Base-by-base conservation (phyloP, 139 green algal genomes). In the Closterium sp. region DNA sequence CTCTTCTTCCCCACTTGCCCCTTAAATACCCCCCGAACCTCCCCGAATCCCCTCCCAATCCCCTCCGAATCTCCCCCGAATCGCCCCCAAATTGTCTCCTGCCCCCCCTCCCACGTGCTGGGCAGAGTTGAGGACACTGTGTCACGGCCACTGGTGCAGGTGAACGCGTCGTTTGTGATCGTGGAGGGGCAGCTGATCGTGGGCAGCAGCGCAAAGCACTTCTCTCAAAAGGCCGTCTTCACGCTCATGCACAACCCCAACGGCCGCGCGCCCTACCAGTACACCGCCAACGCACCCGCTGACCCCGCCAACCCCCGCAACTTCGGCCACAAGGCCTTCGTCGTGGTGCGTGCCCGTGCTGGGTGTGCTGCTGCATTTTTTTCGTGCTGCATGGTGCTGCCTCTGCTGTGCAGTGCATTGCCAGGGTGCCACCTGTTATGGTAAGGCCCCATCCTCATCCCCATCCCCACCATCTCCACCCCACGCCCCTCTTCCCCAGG, bases 281-380 rank as follows among this genome's bases (percentile, higher is more conserved):
- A 70, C 89, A 89, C 89, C 7, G n/a, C 24, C 89, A 50, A 42
- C 89, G 89, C 30, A 17, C 89, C 89, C 45, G 89, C 89, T 19
- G 29, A 90, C 21, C 24, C 89, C 28, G 11, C 31, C 89, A 45
- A 90, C n/a, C 89, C 89, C 13, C 89, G 89, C 30, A 89, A 91
- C 42, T 62, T 92, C 17, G 90, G 90, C 22, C 29, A 92, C 73
- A 89, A 92, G 90, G 90, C 50, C 21, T 62, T 92, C 70, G 90
- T 86, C 29, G 90, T 92, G 90, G 90, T 92, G 27, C 27, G 85
- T 90, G 87, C 17, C 32, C 32, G n/a, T n/a, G n/a, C n/a, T n/a
- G n/a, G n/a, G n/a, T n/a, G n/a, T n/a, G n/a, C n/a, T n/a, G n/a
- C n/a, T n/a, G n/a, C n/a, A n/a, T n/a, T n/a, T n/a, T n/a, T n/a